A percentile compares a stretch with the other conserved stretches of the same genome.
phyloP scores from a whole-genome alignment of 1,284 basidiomycete species.

The Ganoderma resinaceum region DNA sequence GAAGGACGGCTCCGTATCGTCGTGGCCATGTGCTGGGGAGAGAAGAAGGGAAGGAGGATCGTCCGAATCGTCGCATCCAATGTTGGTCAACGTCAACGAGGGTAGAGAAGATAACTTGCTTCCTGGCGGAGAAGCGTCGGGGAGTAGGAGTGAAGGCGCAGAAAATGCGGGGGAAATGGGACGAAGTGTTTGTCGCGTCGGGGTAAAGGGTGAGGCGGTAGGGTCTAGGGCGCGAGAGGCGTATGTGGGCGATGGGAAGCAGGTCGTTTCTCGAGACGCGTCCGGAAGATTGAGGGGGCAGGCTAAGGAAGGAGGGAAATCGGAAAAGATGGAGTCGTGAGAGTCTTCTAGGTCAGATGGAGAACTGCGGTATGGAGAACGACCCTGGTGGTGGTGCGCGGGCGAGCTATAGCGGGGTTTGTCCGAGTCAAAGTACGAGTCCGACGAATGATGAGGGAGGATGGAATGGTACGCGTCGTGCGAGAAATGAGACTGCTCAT shows the following conservation, averaged over 20 bases:
- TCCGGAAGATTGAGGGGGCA: constrained; percentile 37
- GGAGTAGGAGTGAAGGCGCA: constrained; percentile 27
- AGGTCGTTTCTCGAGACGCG: constrained; percentile 38
- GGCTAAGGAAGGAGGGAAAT: constrained; percentile 30
- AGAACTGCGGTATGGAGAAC: constrained; percentile 31
- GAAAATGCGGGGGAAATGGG: constrained; percentile 27
- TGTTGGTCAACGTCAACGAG: constrained; percentile 34
- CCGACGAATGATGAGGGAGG: constrained; percentile 19
- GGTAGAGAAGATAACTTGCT: constrained; percentile 33
- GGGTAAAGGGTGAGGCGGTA: constrained; percentile 33
- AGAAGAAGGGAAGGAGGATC: constrained; percentile 31
- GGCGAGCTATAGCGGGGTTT: constrained; percentile 25
- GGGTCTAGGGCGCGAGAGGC: constrained; percentile 29
- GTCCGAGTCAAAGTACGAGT: constrained; percentile 23
- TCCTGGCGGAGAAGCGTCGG: constrained; percentile 32
- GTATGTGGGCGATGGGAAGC: constrained; percentile 34
- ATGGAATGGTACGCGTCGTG: constrained; percentile 32
- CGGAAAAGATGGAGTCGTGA: constrained; percentile 32
- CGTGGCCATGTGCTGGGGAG: constrained; percentile 21
- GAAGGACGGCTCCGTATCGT: constrained; percentile 12
- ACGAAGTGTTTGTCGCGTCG: constrained; percentile 31
- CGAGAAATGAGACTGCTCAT: constrained; percentile 32
- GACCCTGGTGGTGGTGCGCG: constrained; percentile 25
- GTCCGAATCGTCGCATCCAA: constrained; percentile 32
- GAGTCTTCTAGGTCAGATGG: constrained; percentile 28